Base-by-base conservation (phyloP, 1,284 basidiomycete species). In the Trichosporon faecale region DNA sequence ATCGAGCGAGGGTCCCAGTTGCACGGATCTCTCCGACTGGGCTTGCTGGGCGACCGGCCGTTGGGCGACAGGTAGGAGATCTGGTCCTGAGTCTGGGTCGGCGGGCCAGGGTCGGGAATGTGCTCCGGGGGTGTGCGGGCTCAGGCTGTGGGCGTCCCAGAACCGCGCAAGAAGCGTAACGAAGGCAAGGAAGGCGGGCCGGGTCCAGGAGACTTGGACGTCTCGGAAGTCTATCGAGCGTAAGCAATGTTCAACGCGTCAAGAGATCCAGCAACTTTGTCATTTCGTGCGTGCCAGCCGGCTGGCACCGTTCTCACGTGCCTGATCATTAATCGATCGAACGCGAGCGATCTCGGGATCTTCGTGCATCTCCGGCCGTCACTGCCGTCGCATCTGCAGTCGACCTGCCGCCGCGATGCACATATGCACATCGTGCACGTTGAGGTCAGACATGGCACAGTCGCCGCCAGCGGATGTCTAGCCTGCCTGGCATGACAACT, bases 21-120 rank as follows among this genome's bases (percentile, higher is more conserved):
- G 57, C 57, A 31, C 57, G 57, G 57, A 61, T 61, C 57, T 61
- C 27, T 61, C 57, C 57, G 57, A 61, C 29, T 29, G 57, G 27
- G 57, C 29, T 61, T 61, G 57, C 57, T 60, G 12, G 55, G 27
- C 25, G 25, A 16, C 55, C n/a, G 25, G 25, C 9, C 57, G 29
- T 31, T 31, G 27, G 27, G 57, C 57, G 8, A 23, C 21, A 52
- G 18, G 49, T 9, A 52, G 49, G 49, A 52, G 49, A 25, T 52
- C 49, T 23, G 49, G 16, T 52, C 49, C 49, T 52, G 49, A 52
- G 8, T 52, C 11, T 7, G 49, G 49, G 49, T 52, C 49, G 49
- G 49, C 49, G 49, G 49, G 49, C 49, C 23, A 52, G 49, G 49
- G 49, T 23, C 18, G 18, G 16, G 40, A n/a, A n/a, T 44, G 40